A percentile compares a stretch with the other conserved stretches of the same genome.
Conservation (phyloP, 2,329 filamentous ascomycete genomes). For the Stagonosporopsis vannaccii region DNA sequence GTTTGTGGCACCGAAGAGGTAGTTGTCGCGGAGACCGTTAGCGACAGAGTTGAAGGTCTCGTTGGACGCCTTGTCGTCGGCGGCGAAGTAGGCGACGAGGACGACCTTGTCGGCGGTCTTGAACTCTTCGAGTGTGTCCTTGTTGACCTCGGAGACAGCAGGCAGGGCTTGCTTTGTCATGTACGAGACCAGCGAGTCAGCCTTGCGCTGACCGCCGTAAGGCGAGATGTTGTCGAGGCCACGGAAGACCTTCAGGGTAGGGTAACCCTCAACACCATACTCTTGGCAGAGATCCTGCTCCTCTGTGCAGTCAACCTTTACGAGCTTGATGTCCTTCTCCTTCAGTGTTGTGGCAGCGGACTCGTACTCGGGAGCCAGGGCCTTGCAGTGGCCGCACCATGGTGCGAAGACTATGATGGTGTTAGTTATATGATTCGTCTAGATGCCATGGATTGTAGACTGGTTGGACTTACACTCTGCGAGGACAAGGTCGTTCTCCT, state of each 20-base stretch:
- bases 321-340: conserved; percentile 85
- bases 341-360: conserved; percentile 83
- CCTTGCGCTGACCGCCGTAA: conserved; percentile 90
- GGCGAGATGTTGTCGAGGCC: conserved; percentile 80
- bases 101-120: conserved; percentile 98
- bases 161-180: conserved; percentile 99
- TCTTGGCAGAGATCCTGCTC: conserved; percentile 90
- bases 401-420: conserved; percentile 79
- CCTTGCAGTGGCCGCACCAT: conserved; percentile 99
- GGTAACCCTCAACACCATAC: conserved; percentile 95
- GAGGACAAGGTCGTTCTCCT: conserved; percentile 85
- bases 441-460: background rate
- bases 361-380: conserved; percentile 91
- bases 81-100: conserved; percentile 84
- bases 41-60: conserved; percentile 82
- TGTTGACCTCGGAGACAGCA: conserved; percentile 82
- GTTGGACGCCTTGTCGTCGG: conserved; percentile 83
- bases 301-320: conserved; percentile 94
- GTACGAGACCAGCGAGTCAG: conserved; percentile 78
- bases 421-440: conserved; percentile 42
- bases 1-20: conserved; percentile 88
- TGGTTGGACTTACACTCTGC: conserved; percentile 78
- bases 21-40: conserved; percentile 81
- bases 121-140: conserved; percentile 90
- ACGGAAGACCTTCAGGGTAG: conserved; percentile 98